These are phyloP conservation scores for Mycena capillaripes DNA, from an alignment of 768 basidiomycete genomes.

Conservation along the genomic window DNA sequence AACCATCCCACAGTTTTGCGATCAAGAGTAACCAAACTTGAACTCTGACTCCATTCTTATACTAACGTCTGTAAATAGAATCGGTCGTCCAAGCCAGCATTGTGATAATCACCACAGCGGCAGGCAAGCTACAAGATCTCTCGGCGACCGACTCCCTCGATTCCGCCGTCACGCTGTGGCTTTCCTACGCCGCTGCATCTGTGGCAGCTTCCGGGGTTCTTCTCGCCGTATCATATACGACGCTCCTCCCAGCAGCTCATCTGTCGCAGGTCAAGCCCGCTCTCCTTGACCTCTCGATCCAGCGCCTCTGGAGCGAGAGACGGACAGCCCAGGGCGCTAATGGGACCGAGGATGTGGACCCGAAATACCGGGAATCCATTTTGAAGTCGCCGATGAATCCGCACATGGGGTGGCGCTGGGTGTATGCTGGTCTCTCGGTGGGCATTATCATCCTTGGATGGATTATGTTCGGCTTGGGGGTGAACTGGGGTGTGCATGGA, in stretches of 20 bases:
- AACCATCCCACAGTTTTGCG: slow-evolving; percentile 45
- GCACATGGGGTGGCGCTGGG: slow-evolving; percentile 1
- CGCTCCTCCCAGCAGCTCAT: slow-evolving; percentile 53
- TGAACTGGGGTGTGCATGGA: slow-evolving; percentile 59
- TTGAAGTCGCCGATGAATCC: slow-evolving; percentile 46
- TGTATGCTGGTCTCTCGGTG: slow-evolving; percentile 28
- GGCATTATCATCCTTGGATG: slow-evolving; percentile 53
- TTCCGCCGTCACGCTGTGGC: slow-evolving; percentile 54
- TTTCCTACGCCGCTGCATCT: slow-evolving; percentile 53
- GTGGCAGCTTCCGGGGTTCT: slow-evolving; percentile 51
- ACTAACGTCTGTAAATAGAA: slow-evolving; percentile 41
- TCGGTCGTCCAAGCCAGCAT: slow-evolving; percentile 58
- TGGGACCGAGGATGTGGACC: slow-evolving; percentile 34
- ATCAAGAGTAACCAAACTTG: slow-evolving; percentile 51
- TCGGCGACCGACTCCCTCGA: slow-evolving; percentile 51
- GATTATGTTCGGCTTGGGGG: slow-evolving; percentile 58
- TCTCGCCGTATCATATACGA: slow-evolving; percentile 43
- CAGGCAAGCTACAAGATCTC: slow-evolving; percentile 56
- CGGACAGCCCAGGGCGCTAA: slow-evolving; percentile 10
- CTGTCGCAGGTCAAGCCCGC: slow-evolving; percentile 53
- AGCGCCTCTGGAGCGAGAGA: slow-evolving; percentile 39
- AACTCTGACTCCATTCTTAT: background rate
- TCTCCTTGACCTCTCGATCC: slow-evolving; percentile 45
- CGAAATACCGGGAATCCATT: slow-evolving; percentile 43
- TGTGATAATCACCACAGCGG: slow-evolving; percentile 58